Evolutionary conservation across 1,139 yeast species (phyloP).

Genomic region (Meyerozyma carpophila): DNA sequence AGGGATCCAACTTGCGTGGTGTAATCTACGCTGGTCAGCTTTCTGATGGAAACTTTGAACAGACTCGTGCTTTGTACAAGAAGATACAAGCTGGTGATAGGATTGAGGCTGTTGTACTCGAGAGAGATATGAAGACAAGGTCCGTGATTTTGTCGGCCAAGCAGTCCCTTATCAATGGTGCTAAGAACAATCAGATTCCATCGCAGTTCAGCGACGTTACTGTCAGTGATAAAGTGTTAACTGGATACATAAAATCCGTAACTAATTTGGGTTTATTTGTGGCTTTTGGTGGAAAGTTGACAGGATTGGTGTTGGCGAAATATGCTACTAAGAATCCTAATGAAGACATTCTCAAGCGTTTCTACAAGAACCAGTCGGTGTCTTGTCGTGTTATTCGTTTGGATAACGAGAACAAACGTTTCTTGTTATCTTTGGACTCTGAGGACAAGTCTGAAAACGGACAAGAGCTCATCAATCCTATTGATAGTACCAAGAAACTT

Average conservation of each 20-base stretch:
- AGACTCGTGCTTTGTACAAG: slow-evolving; percentile 59
- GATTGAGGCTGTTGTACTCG: slow-evolving; percentile 59
- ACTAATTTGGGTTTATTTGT: slow-evolving; percentile 79
- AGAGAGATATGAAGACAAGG: slow-evolving; percentile 58
- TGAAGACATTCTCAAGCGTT: slow-evolving; percentile 53
- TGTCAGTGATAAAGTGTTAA: slow-evolving; percentile 41
- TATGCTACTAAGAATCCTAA: slow-evolving; percentile 56
- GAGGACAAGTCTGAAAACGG: slow-evolving; percentile 21
- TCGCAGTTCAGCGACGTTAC: slow-evolving; percentile 52
- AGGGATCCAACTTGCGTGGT: slow-evolving; percentile 57
- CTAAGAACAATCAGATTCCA: slow-evolving; percentile 53
- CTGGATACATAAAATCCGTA: slow-evolving; percentile 76
- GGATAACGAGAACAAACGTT: slow-evolving; percentile 66
- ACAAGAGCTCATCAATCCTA: slow-evolving; percentile 43
- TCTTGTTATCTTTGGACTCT: slow-evolving; percentile 50
- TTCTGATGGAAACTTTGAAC: slow-evolving; percentile 70
- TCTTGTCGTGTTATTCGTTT: slow-evolving; percentile 57
- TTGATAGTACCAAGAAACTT: slow-evolving; percentile 46
- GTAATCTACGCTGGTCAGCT: slow-evolving; percentile 71
- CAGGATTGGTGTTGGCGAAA: slow-evolving; percentile 79
- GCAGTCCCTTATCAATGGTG: slow-evolving; percentile 61
- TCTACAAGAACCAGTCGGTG: slow-evolving; percentile 63
- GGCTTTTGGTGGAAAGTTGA: slow-evolving; percentile 72
- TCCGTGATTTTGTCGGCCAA: slow-evolving; percentile 62
- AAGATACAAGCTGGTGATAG: slow-evolving; percentile 55